Evolutionary conservation across 2,329 filamentous ascomycete species (phyloP), one percentile per base, ranked within the genome.

Genomic region (Monosporascus ibericus): DNA sequence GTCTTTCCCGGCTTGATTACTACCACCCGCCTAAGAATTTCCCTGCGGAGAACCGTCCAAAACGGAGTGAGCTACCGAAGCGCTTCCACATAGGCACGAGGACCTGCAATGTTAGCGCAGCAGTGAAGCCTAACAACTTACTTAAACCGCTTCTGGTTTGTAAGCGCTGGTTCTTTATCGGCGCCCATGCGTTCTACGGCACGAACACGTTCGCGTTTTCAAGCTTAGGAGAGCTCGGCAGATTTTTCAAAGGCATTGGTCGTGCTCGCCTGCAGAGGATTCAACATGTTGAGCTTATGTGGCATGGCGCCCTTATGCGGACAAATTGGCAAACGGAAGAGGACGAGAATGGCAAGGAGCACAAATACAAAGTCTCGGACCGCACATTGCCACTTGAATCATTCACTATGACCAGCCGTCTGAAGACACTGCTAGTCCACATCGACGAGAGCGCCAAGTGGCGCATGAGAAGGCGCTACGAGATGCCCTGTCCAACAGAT

Each of bases 161-260:
- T 49, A 73, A 66, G 51, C 57, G 63, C 1, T 76, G 73, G 69
- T 60, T 67, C 48, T 73, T 69, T 27, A 58, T 75, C 1, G 74
- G 71, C 0, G 58, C 64, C 2, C 71, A 74, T 52, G 55, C 72
- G 2, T 80, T 80, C 54, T 79, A 79, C 51, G 74, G 75, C 7
- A 54, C 64, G 1, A 80, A 80, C 56, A 74, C 65, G 0, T 79
- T 80, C 54, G 72, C 71, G 0, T 80, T 80, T 58, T 77, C 74
- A n/a, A 76, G 73, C n/a, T 62, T 80, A 0, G 77, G 77, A 46
- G 77, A 80, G 60, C 72, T 75, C 59, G 72, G 71, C 49, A 70
- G 74, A 44, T 80, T 80, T 57, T 70, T 68, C 50, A 59, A 57
- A 1, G 71, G 75, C 0, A 78, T 78, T 22, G 67, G 70, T 1